phyloP scores from a whole-genome alignment of 2,329 filamentous ascomycete genomes.

The Ophiocordyceps camponoti-floridani region DNA sequence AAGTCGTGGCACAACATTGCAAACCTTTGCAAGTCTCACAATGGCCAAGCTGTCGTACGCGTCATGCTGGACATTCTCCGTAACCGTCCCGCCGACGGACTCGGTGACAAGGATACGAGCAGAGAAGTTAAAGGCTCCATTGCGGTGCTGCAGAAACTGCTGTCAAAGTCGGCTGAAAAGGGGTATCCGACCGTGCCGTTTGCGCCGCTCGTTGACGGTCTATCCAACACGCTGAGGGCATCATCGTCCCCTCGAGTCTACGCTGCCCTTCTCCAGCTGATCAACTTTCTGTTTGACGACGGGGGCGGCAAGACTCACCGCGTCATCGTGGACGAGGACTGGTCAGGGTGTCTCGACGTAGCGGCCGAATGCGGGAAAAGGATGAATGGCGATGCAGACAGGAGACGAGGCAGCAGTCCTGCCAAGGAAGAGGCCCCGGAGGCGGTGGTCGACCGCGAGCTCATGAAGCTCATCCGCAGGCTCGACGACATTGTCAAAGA shows the following conservation, averaged over 20 bases:
- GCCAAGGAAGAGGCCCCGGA: constrained; percentile 14
- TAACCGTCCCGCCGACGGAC: constrained; percentile 24
- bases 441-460: constrained; percentile 21
- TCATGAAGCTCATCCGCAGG: constrained; percentile 25
- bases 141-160: constrained; percentile 42
- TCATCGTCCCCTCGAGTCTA: constrained; percentile 26
- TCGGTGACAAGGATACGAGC: constrained; percentile 29
- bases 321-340: constrained; percentile 46
- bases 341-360: constrained; percentile 42
- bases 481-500: constrained; percentile 28
- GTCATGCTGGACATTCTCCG: constrained; percentile 45
- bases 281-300: constrained; percentile 37
- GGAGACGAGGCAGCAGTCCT: constrained; percentile 4
- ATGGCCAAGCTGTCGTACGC: constrained; percentile 50
- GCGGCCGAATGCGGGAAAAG: constrained; percentile 33
- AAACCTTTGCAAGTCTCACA: constrained; percentile 56
- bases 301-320: constrained; percentile 32
- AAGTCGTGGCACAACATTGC: constrained; percentile 52
- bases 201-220: constrained; percentile 37
- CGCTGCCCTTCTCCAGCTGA: constrained; percentile 28
- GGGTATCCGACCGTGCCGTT: constrained; percentile 43
- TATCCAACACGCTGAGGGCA: constrained; percentile 29
- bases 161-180: constrained; percentile 39
- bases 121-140: constrained; percentile 45
- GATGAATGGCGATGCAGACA: constrained; percentile 9